Conservation (phyloP, 306 rosid genomes). For the Pueraria montana region DNA sequence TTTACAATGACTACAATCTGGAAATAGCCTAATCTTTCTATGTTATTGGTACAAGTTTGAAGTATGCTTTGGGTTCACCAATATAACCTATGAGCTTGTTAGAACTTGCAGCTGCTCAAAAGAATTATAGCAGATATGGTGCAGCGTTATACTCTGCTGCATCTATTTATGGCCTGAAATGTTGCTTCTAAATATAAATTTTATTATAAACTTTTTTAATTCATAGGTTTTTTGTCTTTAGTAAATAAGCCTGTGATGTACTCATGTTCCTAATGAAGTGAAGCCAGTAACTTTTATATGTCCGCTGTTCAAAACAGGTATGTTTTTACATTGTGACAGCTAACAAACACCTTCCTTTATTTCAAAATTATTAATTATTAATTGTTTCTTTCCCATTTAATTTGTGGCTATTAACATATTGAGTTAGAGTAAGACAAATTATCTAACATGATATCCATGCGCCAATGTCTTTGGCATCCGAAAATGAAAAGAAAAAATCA, state of each 20-base stretch:
- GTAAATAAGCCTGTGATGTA: slow-evolving; percentile 43
- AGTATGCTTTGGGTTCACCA: too few relatives aligned
- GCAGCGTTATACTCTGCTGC: slow-evolving; percentile 38
- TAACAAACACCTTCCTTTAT: slow-evolving; percentile 12
- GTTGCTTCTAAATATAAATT: not conserved
- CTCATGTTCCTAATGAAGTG: slow-evolving; percentile 48
- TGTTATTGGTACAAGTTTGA: slow-evolving; percentile 16
- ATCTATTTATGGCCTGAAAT: slow-evolving; percentile 38
- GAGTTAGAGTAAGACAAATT: not conserved
- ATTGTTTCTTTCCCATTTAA: not conserved
- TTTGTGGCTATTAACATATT: slow-evolving; percentile 5
- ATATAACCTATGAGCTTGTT: slow-evolving; percentile 17
- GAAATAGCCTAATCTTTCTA: slow-evolving; percentile 18
- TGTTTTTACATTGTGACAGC: slow-evolving; percentile 24
- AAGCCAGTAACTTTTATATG: slow-evolving; percentile 43
- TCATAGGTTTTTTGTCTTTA: slow-evolving; percentile 39
- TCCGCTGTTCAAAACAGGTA: slow-evolving; percentile 45
- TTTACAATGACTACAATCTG: slow-evolving; percentile 12
- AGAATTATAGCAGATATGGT: slow-evolving; percentile 24
- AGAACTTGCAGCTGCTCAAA: slow-evolving; percentile 32
- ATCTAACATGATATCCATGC: too few relatives aligned
- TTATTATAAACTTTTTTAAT: slow-evolving; percentile 28
- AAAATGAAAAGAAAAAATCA: not conserved
- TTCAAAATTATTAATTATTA: slow-evolving; percentile 5
- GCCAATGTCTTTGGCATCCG: not conserved